Evolutionary conservation across 208 protist species (phyloP), one percentile per base, ranked within the genome.

Genomic region (Crithidia fasciculata): DNA sequence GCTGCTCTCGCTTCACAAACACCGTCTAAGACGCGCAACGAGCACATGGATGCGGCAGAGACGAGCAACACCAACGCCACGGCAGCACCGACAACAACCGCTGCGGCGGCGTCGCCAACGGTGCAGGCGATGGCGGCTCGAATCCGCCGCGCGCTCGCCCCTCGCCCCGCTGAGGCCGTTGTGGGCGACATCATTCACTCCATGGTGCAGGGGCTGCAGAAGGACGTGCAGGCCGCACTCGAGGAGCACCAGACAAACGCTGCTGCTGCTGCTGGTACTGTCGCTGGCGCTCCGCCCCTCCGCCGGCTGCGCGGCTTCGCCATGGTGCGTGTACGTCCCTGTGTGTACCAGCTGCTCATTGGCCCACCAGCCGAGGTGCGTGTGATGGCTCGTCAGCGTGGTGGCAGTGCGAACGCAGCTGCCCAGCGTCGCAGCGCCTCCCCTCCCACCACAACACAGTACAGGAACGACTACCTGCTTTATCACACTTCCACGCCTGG

Each of bases 131-230:
- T 72, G 72, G 62, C 53, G 19, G 47, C 54, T 10, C 78, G 68
- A 10, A 78, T 95, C 18, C 86, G 85, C 10, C 87, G 90, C 7
- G 81, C 90, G 10, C 78, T 95, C 57, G 90, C 86, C 5, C 90
- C 90, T 18, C 75, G 64, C 37, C 90, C 90, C 3, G 79, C 80
- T 5, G 68, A 82, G 19, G 69, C 80, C 64, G 81, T 87, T 40
- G 45, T 92, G 9, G 80, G 81, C 13, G 81, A 91, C 50, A 83
- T 95, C 5, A 82, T 95, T 5, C 81, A 95, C 66, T 83, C 88
- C 2, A 95, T 95, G 90, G 84, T 95, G 55, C 36, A 9, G 10
- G 74, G 74, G 10, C 64, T 89, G 8, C 63, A 84, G 63, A 55
- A 69, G 5, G 78, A 91, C 45, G 56, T 89, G 10, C 72, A 81